Evolutionary conservation across 306 rosid genomes (phyloP).

Genomic region (Dalbergia oliveri): DNA sequence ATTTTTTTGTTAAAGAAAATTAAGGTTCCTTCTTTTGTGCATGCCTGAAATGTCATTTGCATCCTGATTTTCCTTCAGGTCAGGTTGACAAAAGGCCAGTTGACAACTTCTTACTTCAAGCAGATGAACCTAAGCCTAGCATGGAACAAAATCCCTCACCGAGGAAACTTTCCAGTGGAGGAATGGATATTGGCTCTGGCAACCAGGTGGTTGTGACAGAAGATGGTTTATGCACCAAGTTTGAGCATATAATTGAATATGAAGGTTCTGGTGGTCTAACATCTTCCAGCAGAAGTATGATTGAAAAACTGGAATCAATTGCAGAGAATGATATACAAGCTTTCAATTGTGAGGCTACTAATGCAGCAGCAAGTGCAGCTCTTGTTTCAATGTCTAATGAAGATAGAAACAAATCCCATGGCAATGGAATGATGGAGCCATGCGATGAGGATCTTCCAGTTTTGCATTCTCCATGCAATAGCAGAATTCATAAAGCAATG

Average conservation of each 20-base stretch:
- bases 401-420: conserved; percentile 44
- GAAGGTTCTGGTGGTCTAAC: conserved; percentile 39
- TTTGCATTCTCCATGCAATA: conserved; percentile 51
- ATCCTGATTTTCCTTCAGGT: conserved; percentile 52
- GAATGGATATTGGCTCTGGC: conserved; percentile 44
- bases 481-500: conserved; percentile 43
- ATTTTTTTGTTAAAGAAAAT: conserved; percentile 2
- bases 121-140: conserved; percentile 51
- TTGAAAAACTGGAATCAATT: conserved; percentile 59
- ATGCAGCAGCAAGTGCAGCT: conserved; percentile 42
- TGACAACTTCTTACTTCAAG: conserved; percentile 39
- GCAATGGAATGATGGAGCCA: conserved; percentile 40
- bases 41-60: conserved; percentile 26
- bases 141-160: conserved; percentile 44
- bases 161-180: conserved; percentile 43
- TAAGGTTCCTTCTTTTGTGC: conserved; percentile 30
- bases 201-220: conserved; percentile 44
- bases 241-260: conserved; percentile 39
- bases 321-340: conserved; percentile 66
- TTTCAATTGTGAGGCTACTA: conserved; percentile 43
- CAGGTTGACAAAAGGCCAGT: conserved; percentile 42
- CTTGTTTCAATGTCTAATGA: conserved; percentile 39
- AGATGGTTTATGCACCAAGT: conserved; percentile 39
- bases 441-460: conserved; percentile 42
- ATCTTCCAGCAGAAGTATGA: conserved; percentile 48